Conservation (phyloP, 768 basidiomycete species). For the Boletus vermiculosoides region DNA sequence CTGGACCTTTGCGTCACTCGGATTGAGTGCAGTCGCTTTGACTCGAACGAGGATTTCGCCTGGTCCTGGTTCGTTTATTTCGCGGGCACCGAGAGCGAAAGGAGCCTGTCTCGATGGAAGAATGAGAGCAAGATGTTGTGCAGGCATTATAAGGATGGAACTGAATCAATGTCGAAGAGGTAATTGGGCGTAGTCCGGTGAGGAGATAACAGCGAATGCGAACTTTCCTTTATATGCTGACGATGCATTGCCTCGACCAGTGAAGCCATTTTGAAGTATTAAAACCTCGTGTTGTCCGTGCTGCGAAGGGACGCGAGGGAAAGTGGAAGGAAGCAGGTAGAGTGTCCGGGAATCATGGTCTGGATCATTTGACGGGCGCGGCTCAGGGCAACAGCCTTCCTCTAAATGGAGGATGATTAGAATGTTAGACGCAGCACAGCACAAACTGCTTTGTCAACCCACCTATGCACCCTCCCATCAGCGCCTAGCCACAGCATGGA, state of each 20-base stretch:
- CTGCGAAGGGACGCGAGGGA: conserved; percentile 31
- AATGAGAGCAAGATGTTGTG: conserved; percentile 30
- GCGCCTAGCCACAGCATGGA: conserved; percentile 22
- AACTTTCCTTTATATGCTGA: conserved; percentile 31
- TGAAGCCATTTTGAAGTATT: conserved; percentile 25
- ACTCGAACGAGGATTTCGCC: conserved; percentile 50
- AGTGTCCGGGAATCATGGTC: conserved; percentile 31
- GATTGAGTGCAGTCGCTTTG: conserved; percentile 49
- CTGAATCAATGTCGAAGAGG: conserved; percentile 11
- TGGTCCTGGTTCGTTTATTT: conserved; percentile 44
- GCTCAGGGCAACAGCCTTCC: conserved; percentile 34
- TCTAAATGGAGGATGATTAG: conserved; percentile 30
- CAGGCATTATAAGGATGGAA: conserved; percentile 22
- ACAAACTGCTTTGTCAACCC: conserved; percentile 18
- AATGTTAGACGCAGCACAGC: conserved; percentile 32
- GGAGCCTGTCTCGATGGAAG: conserved; percentile 35
- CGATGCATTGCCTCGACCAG: conserved; percentile 30
- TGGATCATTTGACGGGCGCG: conserved; percentile 32
- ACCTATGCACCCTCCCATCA: conserved; percentile 8
- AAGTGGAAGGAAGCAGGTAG: conserved; percentile 23
- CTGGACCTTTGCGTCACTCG: conserved; percentile 53
- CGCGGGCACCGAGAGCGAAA: conserved; percentile 32
- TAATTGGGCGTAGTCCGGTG: conserved; percentile 14
- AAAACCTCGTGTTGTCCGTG: conserved; percentile 36
- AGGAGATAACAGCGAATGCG: conserved; percentile 17